Percentiles rank a stretch among this genome's conserved stretches.
Conservation (phyloP, 208 protist species). For the Trypanosoma mega region DNA sequence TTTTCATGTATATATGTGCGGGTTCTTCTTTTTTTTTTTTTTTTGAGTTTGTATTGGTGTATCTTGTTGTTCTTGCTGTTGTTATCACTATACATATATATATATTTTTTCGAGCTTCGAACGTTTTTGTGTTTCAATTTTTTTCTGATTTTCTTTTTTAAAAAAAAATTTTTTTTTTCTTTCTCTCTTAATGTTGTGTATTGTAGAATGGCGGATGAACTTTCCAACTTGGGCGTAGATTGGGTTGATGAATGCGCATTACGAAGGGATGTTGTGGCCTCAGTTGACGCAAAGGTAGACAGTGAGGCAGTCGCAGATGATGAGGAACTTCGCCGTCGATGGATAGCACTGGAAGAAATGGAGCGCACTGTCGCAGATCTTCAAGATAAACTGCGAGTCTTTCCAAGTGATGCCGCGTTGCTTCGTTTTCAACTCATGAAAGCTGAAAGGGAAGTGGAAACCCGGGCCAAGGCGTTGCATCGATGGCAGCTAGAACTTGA, state of each 20-base stretch:
- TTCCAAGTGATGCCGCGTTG: slow-evolving; percentile 10
- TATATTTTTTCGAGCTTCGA: too few species aligned
- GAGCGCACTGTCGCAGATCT: slow-evolving; percentile 23
- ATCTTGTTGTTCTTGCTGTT: too few species aligned
- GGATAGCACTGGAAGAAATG: slow-evolving; percentile 35
- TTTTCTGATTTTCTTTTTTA: too few species aligned
- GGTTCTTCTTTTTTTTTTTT: slow-evolving; percentile 10
- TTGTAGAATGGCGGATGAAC: slow-evolving; percentile 42
- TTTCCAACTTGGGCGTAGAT: slow-evolving; percentile 35
- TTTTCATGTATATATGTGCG: neutral
- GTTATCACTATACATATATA: too few species aligned
- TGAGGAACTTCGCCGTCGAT: slow-evolving; percentile 34
- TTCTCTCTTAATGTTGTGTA: slow-evolving; percentile 9
- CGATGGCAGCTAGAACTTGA: slow-evolving; percentile 44
- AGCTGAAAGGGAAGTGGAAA: slow-evolving; percentile 43
- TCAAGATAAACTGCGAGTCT: too few species aligned
- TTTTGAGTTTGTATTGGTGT: too few species aligned
- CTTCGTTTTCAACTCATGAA: slow-evolving; percentile 40
- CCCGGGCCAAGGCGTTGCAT: slow-evolving; percentile 31
- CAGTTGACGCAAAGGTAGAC: slow-evolving; percentile 36
- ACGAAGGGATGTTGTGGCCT: slow-evolving; percentile 50
- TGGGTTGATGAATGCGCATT: slow-evolving; percentile 60
- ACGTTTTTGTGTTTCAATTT: too few species aligned
- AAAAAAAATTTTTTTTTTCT: slow-evolving; percentile 26
- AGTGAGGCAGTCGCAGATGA: slow-evolving; percentile 44